phyloP scores from a whole-genome alignment of 345 rosid species.

The Tarenaya hassleriana region DNA sequence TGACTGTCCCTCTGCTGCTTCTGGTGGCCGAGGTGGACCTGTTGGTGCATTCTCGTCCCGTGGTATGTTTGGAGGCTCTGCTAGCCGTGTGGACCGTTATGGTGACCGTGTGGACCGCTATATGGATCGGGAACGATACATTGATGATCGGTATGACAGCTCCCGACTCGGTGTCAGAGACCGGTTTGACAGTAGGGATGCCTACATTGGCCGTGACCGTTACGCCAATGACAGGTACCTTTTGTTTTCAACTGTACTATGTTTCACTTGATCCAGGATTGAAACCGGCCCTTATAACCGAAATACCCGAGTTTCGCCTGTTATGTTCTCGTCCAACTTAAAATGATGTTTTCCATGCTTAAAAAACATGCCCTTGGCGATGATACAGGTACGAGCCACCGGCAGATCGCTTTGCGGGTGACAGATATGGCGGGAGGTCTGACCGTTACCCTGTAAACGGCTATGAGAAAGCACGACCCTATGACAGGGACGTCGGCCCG shows the following conservation, averaged over 20 bases:
- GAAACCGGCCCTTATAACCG: no score
- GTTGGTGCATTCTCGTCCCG: conserved; percentile 71
- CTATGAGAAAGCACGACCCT: conserved; percentile 66
- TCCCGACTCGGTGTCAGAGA: conserved; percentile 77
- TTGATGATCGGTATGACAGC: conserved; percentile 90
- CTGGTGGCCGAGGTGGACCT: conserved; percentile 68
- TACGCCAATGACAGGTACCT: conserved; percentile 67
- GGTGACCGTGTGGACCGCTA: conserved; percentile 43
- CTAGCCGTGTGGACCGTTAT: conserved; percentile 63
- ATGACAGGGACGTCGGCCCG: conserved; percentile 58
- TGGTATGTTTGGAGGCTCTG: conserved; percentile 56
- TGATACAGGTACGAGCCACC: conserved; percentile 56
- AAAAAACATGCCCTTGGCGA: no score
- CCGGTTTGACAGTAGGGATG: conserved; percentile 72
- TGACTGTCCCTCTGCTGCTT: conserved; percentile 85
- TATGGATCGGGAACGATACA: conserved; percentile 70
- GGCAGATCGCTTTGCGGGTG: conserved; percentile 65
- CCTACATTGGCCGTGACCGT: conserved; percentile 70
- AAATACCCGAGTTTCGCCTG: neutral
- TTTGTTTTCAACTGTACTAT: neutral
- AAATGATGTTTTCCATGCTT: no score
- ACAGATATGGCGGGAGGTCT: conserved; percentile 59
- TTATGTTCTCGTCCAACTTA: neutral
- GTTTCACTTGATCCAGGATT: no score
- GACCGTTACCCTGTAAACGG: conserved; percentile 68